phyloP scores from a whole-genome alignment of 2,329 filamentous ascomycete genomes.

The Ophiocordyceps australis region DNA sequence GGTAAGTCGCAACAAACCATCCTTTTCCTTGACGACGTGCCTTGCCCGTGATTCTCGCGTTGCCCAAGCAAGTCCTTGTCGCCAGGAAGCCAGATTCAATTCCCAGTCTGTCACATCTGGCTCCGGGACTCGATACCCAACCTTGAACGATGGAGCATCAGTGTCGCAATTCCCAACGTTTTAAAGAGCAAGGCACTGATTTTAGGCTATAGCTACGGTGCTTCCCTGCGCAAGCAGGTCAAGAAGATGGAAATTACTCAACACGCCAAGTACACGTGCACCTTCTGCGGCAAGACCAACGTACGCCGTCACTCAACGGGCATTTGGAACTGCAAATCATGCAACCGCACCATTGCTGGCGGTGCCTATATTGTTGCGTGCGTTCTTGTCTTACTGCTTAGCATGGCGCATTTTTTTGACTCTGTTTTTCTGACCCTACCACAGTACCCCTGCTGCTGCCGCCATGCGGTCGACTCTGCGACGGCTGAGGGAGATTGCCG shows the following conservation, averaged over 20 bases:
- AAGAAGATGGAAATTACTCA: constrained; percentile 99
- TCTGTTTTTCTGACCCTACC: neutral
- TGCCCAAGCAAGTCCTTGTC: no score
- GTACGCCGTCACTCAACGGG: constrained; percentile 83
- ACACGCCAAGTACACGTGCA: constrained; percentile 93
- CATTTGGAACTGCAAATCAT: constrained; percentile 94
- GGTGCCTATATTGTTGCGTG: constrained; percentile 96
- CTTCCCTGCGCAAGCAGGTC: constrained; percentile 85
- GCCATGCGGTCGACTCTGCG: constrained; percentile 93
- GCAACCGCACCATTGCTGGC: constrained; percentile 59
- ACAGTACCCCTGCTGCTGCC: constrained; percentile 77
- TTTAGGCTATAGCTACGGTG: constrained; percentile 82
- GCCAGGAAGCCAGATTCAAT: no score
- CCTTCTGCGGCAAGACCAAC: constrained; percentile 95
- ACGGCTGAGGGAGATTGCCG: constrained; percentile 91
- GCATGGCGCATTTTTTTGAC: neutral
- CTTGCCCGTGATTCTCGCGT: constrained; percentile 1
- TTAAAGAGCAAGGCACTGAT: no score
- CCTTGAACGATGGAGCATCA: no score
- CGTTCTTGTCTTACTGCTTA: constrained; percentile 27
- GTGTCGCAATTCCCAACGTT: no score
- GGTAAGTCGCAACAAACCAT: constrained; percentile 36
- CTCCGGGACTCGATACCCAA: no score
- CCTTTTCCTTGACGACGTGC: neutral
- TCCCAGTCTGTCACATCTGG: no score